Base-by-base conservation (phyloP, 306 rosid genomes). In the Echinosophora koreensis region DNA sequence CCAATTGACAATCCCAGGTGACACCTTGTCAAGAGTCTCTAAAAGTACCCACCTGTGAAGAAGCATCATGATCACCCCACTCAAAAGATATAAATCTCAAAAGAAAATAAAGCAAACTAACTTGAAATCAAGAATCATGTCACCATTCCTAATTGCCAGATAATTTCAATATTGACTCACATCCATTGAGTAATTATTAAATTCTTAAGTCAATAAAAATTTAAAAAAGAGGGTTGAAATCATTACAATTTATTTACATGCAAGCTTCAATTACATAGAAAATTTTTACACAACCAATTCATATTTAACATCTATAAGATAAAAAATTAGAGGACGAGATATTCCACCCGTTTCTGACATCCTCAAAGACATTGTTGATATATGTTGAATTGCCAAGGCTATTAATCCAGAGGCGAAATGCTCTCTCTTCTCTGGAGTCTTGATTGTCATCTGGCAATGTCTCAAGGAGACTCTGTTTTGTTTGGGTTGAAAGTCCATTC, bases 1-100 rank as follows among this genome's bases (percentile, higher is more conserved):
- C 99, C 99, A 95, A 81, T 90, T 89, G 41, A 95, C 97, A 83
- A 92, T 90, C 69, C 97, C 97, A 3, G 97, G 97, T 13, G 97
- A 92, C 54, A 92, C 87, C 84, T 95, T 92, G 71, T 95, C 97
- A 77, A 95, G 89, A 4, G 93, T 89, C 87, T 95, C 97, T 14
- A 95, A 78, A 74, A 95, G 97, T 51, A 86, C 82, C 99, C 99
- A 92, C 81, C 99, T 95, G 96, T 74, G 80, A 62, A 64, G 11
- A 52, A 52, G 57, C 38, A 70, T 16, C 62, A 61, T 22, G 22
- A 22, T 35, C 60, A 61, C 4, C 50, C 47, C 60, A 77, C 72
- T 73, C 79, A 80, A 55, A 16, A 14, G 16, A 63, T 50, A 3
- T 11, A 30, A 50, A 57, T 47, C 34, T 37, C 59, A 61, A 32